Evolutionary conservation across 2,329 filamentous ascomycete species (phyloP), one percentile per base, ranked within the genome.

Genomic region (Colletotrichum cordylinicola): DNA sequence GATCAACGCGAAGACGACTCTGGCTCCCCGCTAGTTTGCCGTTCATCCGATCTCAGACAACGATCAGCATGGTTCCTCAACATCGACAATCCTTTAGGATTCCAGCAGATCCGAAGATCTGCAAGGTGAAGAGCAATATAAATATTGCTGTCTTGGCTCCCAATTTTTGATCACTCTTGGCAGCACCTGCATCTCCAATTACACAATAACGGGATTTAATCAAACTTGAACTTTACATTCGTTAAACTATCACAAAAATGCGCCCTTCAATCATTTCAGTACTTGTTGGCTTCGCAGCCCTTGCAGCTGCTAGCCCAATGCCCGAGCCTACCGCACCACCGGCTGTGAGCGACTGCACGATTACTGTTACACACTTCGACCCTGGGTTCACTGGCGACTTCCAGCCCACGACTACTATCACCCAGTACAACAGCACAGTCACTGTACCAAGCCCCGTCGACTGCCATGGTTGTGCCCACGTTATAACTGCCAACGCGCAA

Each of bases 381-480:
- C 29, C 37, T 2, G 72, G 72, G 6, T 75, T 75, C 68, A 75
- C 72, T 5, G 72, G 72, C 37, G 68, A 72, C 18, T 72, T n/a
- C 55, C 8, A 56, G 0, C 68, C 72, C 2, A 75, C 68, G 4
- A 52, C 4, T 2, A 75, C 72, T 0, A 21, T 67, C 8, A 75
- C 72, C 15, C 31, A 72, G 31, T 75, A 72, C 61, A 67, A 55
- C 31, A n/a, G 16, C 16, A 75, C 72, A 8, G 55, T 67, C 2
- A 67, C 61, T 24, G 62, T 72, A 8, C 21, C 37, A 16, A 43
- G 48, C 10, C 37, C 69, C 6, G 55, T 37, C 13, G 69, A 75
- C 24, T 75, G 72, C 15, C 68, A 75, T 10, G 72, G 72, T 21
- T 75, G 72, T 24, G 21, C 18, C 12, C 39, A 75, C 18, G 35